Evolutionary conservation across 768 basidiomycete genomes (phyloP), one percentile per base, ranked within the genome.

Genomic region (Leccinum disarticulatum): DNA sequence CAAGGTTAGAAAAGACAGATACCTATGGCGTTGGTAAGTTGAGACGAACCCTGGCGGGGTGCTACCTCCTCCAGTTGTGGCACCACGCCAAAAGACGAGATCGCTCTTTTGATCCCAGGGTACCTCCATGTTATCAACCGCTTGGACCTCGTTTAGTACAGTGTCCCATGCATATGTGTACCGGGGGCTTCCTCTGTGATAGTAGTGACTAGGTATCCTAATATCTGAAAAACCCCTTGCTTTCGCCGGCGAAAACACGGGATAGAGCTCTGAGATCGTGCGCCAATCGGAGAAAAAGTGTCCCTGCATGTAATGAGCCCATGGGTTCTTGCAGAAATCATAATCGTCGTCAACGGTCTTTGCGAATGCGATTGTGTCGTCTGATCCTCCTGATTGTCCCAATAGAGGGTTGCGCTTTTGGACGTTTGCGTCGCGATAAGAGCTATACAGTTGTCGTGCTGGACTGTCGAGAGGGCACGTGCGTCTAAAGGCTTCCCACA

Each of bases 241-340:
- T 68, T 90, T 93, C 0, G 94, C 91, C 2, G 96, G 95, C 2
- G 93, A 95, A 75, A 99, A 91, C 30, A 99, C 84, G 7, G 97
- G 97, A 73, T 92, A 95, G n/a, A 96, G 79, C 1, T 84, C 84
- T 11, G 90, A 84, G 59, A 98, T 87, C 0, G 89, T 90, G 22
- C 95, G 80, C 91, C 93, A 97, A 74, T 99, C 96, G 17, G 92
- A 93, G 83, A 97, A 98, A 75, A 97, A 98, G 74, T 94, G 95
- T 11, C 95, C 95, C 70, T 98, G 97, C 30, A 82, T 81, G 68
- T 90, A 87, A 64, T 89, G 94, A 19, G 90, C 87, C 76, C 91
- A 89, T 0, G 96, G 94, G 35, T 84, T 78, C 33, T 76, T 68
- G 74, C 97, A 99, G 69, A 90, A 95, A 68, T 95, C 87, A 61